Base-by-base conservation (phyloP, 768 basidiomycete genomes). In the Cystobasidium ongulense region DNA sequence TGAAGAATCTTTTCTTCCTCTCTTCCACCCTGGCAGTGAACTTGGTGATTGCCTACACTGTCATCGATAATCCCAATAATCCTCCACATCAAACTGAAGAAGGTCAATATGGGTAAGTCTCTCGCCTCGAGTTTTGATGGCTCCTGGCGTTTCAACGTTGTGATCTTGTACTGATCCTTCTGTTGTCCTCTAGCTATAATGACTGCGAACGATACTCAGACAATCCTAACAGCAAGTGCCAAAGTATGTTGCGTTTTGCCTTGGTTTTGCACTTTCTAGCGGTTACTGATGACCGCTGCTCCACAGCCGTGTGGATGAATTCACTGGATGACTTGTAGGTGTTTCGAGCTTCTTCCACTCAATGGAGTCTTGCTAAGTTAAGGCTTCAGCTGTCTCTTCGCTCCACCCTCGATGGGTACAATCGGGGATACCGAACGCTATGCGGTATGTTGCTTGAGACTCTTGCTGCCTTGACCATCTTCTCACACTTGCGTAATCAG, bases 361-460 rank as follows among this genome's bases (percentile, higher is more conserved):
- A 13, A 13, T 27, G 53, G 17, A 7, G n/a, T 21, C 53, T 31
- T 38, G 1, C 39, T 38, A 4, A 39, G 54, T 17, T 57, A 73
- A n/a, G 29, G 27, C 17, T 68, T 72, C 63, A 66, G 72, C 41
- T 76, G 74, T 74, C 63, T 73, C 8, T 71, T n/a, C 59, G 75
- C 50, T 39, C 77, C 68, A 62, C 76, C 72, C 25, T 53, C 33
- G 36, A 61, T 63, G 52, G 77, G 46, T 1, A 81, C 67, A 82
- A 84, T 15, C 80, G 87, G 84, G 38, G 84, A 88, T 74, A 85
- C 85, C 1, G 91, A 92, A 87, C 85, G 82, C 43, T 81, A 84
- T 62, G 83, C 46, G n/a, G 46, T 50, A n/a, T 17, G 46, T 50
- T 21, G 15, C 3, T 4, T n/a, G 18, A 8, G 4, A 50, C 4